phyloP scores from a whole-genome alignment of 306 rosid species.

The Castanospermum australe region DNA sequence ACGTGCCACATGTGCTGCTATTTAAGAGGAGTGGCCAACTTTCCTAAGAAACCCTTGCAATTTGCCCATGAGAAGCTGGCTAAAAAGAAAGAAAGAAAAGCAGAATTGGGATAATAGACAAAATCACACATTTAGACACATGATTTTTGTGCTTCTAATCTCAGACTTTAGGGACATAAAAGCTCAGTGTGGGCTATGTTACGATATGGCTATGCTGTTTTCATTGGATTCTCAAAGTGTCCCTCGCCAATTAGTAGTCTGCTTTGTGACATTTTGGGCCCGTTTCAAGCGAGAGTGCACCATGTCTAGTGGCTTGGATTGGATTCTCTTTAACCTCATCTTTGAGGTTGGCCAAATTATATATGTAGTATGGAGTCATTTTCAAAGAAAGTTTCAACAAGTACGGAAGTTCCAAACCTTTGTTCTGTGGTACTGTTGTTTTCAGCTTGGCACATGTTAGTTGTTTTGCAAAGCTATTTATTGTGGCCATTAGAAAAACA shows the following conservation, averaged over 20 bases:
- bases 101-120: conserved; percentile 21
- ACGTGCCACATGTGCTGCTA: conserved; percentile 37
- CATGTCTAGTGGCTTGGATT: conserved; percentile 14
- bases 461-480: not conserved
- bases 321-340: conserved; percentile 28
- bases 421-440: not conserved
- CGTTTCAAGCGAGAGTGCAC: conserved; percentile 2
- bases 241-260: conserved; percentile 25
- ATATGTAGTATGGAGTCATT: not conserved
- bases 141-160: conserved; percentile 11
- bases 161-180: not conserved
- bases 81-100: not conserved
- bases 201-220: conserved; percentile 21
- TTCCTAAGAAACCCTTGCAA: not conserved
- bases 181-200: not conserved
- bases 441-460: not conserved
- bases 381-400: conserved; percentile 30
- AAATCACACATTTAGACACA: not conserved
- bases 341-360: not conserved
- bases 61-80: conserved; percentile 2
- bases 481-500: not conserved
- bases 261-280: conserved; percentile 34
- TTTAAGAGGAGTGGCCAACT: conserved; percentile 10
- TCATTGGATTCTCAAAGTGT: conserved; percentile 49
- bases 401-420: not conserved